Conservation (phyloP, 352 stramenopile species). For the Pythium insidiosum region DNA sequence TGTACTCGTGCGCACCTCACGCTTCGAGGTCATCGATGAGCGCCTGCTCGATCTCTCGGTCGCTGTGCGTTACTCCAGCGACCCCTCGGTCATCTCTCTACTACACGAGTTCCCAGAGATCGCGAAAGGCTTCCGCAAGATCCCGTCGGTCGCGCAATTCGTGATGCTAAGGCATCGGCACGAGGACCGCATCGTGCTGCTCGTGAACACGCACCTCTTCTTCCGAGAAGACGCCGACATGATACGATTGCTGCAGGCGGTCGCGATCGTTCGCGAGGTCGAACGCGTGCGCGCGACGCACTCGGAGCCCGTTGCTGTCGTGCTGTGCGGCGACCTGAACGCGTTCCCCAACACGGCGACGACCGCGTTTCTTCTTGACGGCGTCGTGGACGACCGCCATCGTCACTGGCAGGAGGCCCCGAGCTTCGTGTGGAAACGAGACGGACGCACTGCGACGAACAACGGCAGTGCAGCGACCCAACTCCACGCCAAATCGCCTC, state of each 20-base stretch:
- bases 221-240: conserved; percentile 66
- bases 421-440: conserved; percentile 38
- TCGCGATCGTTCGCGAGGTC: conserved; percentile 31
- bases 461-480: neutral
- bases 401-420: conserved; percentile 41
- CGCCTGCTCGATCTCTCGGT: conserved; percentile 28
- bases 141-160: conserved; percentile 63
- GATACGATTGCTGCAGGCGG: conserved; percentile 52
- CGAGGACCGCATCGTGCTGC: conserved; percentile 20
- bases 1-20: conserved; percentile 27
- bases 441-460: neutral
- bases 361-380: conserved; percentile 41
- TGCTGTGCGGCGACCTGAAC: conserved; percentile 71
- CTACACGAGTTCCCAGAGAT: conserved; percentile 54
- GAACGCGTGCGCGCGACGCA: conserved; percentile 13
- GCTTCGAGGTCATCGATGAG: conserved; percentile 44
- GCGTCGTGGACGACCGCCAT: conserved; percentile 32
- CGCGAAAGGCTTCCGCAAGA: conserved; percentile 29
- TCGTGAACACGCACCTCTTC: conserved; percentile 73
- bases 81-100: conserved; percentile 23
- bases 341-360: conserved; percentile 35
- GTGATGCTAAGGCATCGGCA: conserved; percentile 28
- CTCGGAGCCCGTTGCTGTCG: conserved; percentile 13
- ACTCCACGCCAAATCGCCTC: neutral
- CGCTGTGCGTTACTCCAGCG: conserved; percentile 24